Percentiles rank a stretch among this genome's conserved stretches.
phyloP scores from a whole-genome alignment of 2,329 filamentous ascomycete species.

The Camptophora hylomeconis region DNA sequence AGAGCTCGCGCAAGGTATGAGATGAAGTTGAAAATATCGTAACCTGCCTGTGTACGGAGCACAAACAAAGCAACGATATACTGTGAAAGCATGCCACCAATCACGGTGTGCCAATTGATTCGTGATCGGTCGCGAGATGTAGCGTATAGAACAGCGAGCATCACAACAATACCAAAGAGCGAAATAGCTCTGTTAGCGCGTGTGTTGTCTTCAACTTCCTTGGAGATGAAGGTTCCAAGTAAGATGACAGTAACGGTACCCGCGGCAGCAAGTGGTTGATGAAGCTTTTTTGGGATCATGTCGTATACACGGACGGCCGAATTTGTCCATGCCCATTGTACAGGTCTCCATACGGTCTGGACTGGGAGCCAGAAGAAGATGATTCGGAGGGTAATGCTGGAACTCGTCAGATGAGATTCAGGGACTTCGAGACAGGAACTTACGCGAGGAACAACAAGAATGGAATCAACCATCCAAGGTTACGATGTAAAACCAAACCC shows the following conservation, averaged over 20 bases:
- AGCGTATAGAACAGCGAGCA: slow-evolving; percentile 52
- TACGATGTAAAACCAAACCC: slow-evolving; percentile 56
- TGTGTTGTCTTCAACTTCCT: slow-evolving; percentile 62
- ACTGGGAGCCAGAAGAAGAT: slow-evolving; percentile 62
- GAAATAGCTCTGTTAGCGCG: slow-evolving; percentile 68
- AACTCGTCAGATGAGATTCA: too few species aligned
- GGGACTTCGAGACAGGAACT: too few species aligned
- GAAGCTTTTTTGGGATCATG: slow-evolving; percentile 53
- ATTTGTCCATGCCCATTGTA: slow-evolving; percentile 54
- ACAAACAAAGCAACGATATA: slow-evolving; percentile 85
- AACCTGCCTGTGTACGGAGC: slow-evolving; percentile 64
- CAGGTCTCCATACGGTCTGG: slow-evolving; percentile 50
- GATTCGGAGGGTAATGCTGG: slow-evolving; percentile 59
- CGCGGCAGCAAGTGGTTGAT: slow-evolving; percentile 48
- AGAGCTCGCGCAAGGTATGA: slow-evolving; percentile 60
- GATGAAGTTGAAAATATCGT: slow-evolving; percentile 85
- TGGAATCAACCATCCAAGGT: slow-evolving; percentile 67
- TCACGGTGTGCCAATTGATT: slow-evolving; percentile 60
- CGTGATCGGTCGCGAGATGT: slow-evolving; percentile 58
- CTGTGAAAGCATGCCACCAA: slow-evolving; percentile 77
- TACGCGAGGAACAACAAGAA: slow-evolving; percentile 71
- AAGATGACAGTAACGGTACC: slow-evolving; percentile 60
- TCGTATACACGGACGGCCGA: slow-evolving; percentile 47
- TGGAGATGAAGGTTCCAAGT: slow-evolving; percentile 63
- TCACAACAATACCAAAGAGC: slow-evolving; percentile 62